A percentile compares a stretch with the other conserved stretches of the same genome.
Conservation (phyloP, 2,329 filamentous ascomycete genomes). For the Epichloe elymi region DNA sequence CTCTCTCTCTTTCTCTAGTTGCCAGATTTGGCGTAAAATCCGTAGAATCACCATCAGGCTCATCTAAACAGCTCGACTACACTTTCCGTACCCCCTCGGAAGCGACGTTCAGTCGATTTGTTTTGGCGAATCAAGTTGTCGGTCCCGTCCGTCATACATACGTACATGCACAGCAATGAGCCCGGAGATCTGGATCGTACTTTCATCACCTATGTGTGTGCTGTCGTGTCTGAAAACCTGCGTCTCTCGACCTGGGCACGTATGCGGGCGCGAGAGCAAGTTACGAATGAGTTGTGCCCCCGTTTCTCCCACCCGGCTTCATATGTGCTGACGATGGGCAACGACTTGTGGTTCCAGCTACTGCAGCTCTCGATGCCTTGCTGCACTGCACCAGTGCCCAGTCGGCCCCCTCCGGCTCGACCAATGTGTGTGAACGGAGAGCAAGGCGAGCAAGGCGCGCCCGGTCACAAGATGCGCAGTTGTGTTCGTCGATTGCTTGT, state of each 20-base stretch:
- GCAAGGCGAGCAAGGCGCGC: not conserved
- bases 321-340: no score
- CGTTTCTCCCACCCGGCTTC: constrained; percentile 2
- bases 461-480: not conserved
- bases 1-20: not conserved
- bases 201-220: not conserved
- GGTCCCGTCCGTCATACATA: not conserved
- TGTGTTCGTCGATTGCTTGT: not conserved
- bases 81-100: not conserved
- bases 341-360: constrained; percentile 8
- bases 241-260: not conserved
- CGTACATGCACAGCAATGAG: not conserved
- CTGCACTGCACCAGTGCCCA: constrained; percentile 5
- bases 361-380: constrained; percentile 6
- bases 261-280: not conserved
- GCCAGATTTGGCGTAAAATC: not conserved
- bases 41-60: not conserved
- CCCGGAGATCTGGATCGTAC: constrained; percentile 6
- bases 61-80: not conserved
- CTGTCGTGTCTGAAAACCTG: not conserved
- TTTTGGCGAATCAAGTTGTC: not conserved
- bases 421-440: not conserved
- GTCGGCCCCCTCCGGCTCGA: constrained; percentile 1
- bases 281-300: not conserved
- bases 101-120: not conserved